A percentile compares a stretch with the other conserved stretches of the same genome.
phyloP scores from a whole-genome alignment of 2,329 filamentous ascomycete species.

The Aspergillus piperis region DNA sequence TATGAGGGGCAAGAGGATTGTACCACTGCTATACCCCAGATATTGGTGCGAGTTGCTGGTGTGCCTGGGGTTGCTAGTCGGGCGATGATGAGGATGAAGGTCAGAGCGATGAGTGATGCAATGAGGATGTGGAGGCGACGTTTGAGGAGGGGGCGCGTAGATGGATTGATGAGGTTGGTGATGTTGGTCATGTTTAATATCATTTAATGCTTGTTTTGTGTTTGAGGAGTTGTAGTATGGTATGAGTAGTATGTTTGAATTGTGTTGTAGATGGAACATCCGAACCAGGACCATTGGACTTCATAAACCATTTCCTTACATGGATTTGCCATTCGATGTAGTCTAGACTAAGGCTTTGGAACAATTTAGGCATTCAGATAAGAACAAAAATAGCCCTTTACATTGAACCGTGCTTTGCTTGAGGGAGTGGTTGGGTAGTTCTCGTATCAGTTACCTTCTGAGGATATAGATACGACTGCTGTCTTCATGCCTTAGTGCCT shows the following conservation, averaged over 20 bases:
- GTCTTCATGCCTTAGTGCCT: neutral
- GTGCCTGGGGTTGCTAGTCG: conserved; percentile 23
- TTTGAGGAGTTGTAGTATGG: too few species aligned
- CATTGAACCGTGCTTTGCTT: neutral
- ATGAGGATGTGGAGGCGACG: conserved; percentile 17
- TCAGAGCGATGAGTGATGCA: conserved; percentile 11
- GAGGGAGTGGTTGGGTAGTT: neutral
- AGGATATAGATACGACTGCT: neutral
- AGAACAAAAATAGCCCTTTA: neutral
- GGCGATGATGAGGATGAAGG: conserved; percentile 25
- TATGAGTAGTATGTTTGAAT: too few species aligned
- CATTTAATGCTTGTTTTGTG: too few species aligned
- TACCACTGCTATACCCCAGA: conserved; percentile 26
- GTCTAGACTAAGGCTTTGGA: too few species aligned
- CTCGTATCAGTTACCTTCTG: neutral
- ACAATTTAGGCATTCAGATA: neutral
- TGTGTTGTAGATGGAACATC: neutral
- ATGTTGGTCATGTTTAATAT: conserved; percentile 1
- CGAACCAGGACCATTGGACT: neutral
- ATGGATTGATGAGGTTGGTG: neutral
- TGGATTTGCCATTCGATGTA: neutral
- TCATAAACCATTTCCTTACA: neutral
- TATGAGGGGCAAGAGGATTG: neutral
- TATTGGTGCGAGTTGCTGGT: conserved; percentile 17
- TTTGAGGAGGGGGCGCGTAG: conserved; percentile 10